Base-by-base conservation (phyloP, 2,329 filamentous ascomycete species). In the Macroventuria anomochaeta region DNA sequence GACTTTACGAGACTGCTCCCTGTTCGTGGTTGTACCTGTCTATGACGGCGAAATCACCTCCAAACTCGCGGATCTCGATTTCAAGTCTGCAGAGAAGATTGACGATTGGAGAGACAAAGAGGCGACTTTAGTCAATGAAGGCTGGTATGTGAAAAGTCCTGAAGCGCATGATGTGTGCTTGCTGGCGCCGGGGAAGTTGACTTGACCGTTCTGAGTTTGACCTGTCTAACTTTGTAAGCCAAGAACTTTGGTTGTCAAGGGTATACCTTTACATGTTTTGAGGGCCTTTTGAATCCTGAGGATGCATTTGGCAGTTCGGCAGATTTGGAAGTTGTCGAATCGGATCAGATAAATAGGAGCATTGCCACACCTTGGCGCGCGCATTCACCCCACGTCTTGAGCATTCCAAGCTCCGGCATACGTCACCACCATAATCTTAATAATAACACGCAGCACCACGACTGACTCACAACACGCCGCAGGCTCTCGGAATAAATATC, bases 1-100 rank as follows among this genome's bases (percentile, higher is more conserved):
- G 78, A 80, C 79, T 2, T 58, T 81, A 11, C 67, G 79, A 28
- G 79, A 81, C 51, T 80, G 78, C 54, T 78, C 78, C 3, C 59
- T 80, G 5, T 80, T 78, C 55, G 60, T 80, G 26, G 63, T 64
- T 12, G 61, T 72, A 8, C 51, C 57, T 26, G 31, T 48, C 1
- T 12, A 47, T 3, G 39, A 39, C 1, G 46, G 43, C 7, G 42
- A 29, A 8, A 68, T 79, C 12, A 76, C 77, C 29, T 75, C 74
- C 8, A 72, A 77, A 36, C 63, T 81, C 3, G 78, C 72, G 0
- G 79, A 81, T 59, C 69, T 81, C 5, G 79, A 81, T 50, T 70
- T 78, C 59, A 81, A 81, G 61, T 73, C 71, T 5, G 53, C 65
- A 0, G 75, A 73, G 34, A 79, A 79, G 61, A 52, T 78, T 4